Percentiles rank a stretch among this genome's conserved stretches.
Evolutionary conservation across 2,329 filamentous ascomycete species (phyloP).

Genomic region (Hypoxylon sp.): DNA sequence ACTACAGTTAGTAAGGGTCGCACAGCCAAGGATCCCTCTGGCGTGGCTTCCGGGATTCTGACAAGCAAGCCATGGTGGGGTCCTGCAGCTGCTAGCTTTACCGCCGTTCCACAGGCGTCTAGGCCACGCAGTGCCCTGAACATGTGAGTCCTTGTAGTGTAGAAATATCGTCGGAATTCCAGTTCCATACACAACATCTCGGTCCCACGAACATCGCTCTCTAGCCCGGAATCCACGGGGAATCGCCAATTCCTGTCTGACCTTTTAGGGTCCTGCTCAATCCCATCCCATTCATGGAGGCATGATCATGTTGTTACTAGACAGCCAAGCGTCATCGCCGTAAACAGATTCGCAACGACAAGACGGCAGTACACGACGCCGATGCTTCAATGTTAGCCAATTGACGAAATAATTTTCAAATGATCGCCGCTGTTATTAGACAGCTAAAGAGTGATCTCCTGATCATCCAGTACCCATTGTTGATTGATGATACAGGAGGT

Average conservation of each 20-base stretch:
- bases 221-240: constrained; percentile 18
- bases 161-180: constrained; percentile 35
- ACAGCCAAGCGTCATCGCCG: constrained; percentile 44
- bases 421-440: constrained; percentile 55
- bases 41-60: constrained; percentile 34
- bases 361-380: constrained; percentile 35
- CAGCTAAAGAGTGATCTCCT: constrained; percentile 44
- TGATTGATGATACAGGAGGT: constrained; percentile 20
- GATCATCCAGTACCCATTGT: constrained; percentile 22
- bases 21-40: constrained; percentile 31
- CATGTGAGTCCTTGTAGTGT: constrained; percentile 22
- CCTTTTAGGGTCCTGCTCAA: constrained; percentile 14
- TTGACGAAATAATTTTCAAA: constrained; percentile 31
- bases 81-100: constrained; percentile 38
- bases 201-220: constrained; percentile 32
- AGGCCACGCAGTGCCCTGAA: constrained; percentile 20
- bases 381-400: constrained; percentile 42
- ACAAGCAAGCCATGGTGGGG: constrained; percentile 40
- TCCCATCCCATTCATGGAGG: constrained; percentile 8
- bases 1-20: constrained; percentile 24
- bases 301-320: constrained; percentile 52
- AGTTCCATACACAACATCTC: constrained; percentile 22
- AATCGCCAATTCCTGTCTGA: constrained; percentile 9
- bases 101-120: constrained; percentile 29
- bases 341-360: constrained; percentile 15